Evolutionary conservation across 768 basidiomycete genomes (phyloP).

Genomic region (Inosperma sp.): DNA sequence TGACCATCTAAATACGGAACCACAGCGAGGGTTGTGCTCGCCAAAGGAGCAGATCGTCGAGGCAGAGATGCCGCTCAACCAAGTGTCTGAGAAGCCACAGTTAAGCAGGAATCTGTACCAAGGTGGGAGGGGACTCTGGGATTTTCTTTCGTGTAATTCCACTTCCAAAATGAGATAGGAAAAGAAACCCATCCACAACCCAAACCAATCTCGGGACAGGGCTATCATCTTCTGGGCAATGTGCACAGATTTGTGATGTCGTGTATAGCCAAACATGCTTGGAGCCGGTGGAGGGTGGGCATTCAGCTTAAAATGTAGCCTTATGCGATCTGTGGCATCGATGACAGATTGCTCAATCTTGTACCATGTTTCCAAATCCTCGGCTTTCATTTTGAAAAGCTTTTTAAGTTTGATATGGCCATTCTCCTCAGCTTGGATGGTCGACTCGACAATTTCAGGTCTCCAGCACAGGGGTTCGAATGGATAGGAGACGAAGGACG

Average conservation of each 20-base stretch:
- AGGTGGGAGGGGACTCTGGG: neutral
- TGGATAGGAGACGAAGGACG: conserved; percentile 5
- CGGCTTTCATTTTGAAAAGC: neutral
- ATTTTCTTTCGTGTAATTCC: neutral
- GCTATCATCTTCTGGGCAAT: neutral
- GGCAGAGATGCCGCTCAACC: neutral
- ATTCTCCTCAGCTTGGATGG: no score
- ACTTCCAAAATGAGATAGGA: neutral
- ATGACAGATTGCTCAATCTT: neutral
- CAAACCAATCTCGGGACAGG: neutral
- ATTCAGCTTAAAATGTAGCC: neutral
- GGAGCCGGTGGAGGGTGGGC: neutral
- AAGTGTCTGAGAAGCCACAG: neutral
- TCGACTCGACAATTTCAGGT: neutral
- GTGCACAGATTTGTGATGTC: neutral
- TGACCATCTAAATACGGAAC: neutral
- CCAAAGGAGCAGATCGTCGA: neutral
- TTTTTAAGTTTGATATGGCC: no score
- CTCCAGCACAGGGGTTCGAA: conserved; percentile 7
- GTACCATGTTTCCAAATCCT: neutral
- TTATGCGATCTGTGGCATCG: neutral
- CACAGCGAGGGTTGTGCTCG: neutral
- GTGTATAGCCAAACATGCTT: neutral
- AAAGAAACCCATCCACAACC: neutral
- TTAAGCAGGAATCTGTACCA: neutral